A percentile compares a stretch with the other conserved stretches of the same genome.
phyloP scores from a whole-genome alignment of 169 alveolate species.

The Plasmodium gonderi region DNA sequence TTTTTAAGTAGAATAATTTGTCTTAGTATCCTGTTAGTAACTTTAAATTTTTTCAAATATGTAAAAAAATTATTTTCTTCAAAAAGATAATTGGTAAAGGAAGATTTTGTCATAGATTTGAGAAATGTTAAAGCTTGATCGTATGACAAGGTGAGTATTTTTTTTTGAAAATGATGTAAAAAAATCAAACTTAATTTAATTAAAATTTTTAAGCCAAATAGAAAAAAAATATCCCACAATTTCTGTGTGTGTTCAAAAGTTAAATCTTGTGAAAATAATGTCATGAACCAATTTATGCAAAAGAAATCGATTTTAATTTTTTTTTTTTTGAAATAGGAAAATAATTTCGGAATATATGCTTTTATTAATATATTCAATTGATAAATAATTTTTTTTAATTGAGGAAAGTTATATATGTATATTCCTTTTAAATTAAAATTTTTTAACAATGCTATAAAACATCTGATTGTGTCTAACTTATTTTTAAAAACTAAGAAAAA shows the following conservation, averaged over 20 bases:
- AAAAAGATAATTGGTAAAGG: constrained; percentile 42
- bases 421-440: constrained; percentile 47
- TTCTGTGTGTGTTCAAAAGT: constrained; percentile 43
- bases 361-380: constrained; percentile 42
- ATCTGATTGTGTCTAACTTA: constrained; percentile 29
- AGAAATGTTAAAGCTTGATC: constrained; percentile 54
- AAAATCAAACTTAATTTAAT: constrained; percentile 21
- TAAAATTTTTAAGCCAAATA: constrained; percentile 54
- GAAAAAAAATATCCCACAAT: constrained; percentile 56
- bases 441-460: constrained; percentile 41
- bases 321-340: constrained; percentile 19
- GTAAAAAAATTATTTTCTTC: constrained; percentile 29
- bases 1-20: constrained; percentile 39
- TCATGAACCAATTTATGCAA: constrained; percentile 59
- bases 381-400: constrained; percentile 40
- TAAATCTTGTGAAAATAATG: constrained; percentile 45
- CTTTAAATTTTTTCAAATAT: constrained; percentile 15
- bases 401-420: constrained; percentile 26
- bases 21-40: constrained; percentile 26
- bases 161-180: constrained; percentile 15
- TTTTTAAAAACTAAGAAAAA: constrained; percentile 45
- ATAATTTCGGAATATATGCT: constrained; percentile 23
- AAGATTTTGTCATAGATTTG: constrained; percentile 9
- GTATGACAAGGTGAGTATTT: constrained; percentile 18
- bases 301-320: constrained; percentile 58